Conservation (phyloP, 169 alveolate genomes). For the Plasmodium gaboni region DNA sequence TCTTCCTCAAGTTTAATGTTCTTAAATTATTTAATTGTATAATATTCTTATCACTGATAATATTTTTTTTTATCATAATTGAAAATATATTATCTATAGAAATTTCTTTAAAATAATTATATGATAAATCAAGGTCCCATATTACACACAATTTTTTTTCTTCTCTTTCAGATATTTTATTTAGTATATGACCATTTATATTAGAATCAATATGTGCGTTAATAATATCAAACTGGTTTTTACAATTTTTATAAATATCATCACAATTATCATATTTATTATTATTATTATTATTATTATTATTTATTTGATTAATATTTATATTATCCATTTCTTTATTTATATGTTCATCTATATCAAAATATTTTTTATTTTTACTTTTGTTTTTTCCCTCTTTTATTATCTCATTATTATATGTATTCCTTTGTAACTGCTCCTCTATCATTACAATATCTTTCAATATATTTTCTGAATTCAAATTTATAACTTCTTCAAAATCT, state of each 20-base stretch:
- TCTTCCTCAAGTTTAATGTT: slow-evolving; percentile 30
- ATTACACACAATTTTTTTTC: not conserved
- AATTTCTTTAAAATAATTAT: slow-evolving; percentile 11
- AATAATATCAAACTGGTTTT: too few relatives aligned
- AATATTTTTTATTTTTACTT: not conserved
- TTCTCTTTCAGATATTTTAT: not conserved
- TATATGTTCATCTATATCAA: too few relatives aligned
- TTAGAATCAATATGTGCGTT: too few relatives aligned
- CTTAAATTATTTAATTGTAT: slow-evolving; percentile 14
- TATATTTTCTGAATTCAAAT: not conserved
- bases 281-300: not conserved
- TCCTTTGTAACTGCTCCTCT: not conserved
- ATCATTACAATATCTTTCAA: not conserved
- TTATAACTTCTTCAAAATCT: not conserved
- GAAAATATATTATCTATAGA: slow-evolving; percentile 16
- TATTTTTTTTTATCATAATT: slow-evolving; percentile 5
- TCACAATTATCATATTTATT: not conserved
- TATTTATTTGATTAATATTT: not conserved
- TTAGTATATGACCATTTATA: not conserved
- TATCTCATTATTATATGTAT: too few relatives aligned
- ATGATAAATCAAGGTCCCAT: slow-evolving; percentile 52
- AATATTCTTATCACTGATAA: slow-evolving; percentile 12
- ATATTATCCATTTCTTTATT: not conserved
- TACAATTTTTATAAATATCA: too few relatives aligned
- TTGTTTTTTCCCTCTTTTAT: not conserved